Conservation (phyloP, 2,329 filamentous ascomycete genomes). For the Coleophoma crateriformis region DNA sequence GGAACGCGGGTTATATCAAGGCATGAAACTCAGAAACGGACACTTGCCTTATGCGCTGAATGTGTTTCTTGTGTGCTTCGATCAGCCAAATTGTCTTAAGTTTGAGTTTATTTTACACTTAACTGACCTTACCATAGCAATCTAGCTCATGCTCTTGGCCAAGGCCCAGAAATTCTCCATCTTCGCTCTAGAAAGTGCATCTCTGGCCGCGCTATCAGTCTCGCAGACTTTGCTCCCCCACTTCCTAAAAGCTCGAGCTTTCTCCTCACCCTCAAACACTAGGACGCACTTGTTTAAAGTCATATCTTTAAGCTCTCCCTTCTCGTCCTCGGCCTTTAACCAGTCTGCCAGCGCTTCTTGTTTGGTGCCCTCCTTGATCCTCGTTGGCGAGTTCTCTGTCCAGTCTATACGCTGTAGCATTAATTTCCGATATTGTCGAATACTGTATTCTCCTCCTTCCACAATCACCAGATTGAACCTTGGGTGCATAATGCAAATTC, state of each 20-base stretch:
- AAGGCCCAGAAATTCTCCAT: constrained; percentile 95
- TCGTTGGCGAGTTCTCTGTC: constrained; percentile 78
- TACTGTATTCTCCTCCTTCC: constrained; percentile 80
- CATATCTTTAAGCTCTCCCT: constrained; percentile 75
- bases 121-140: neutral
- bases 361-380: constrained; percentile 55
- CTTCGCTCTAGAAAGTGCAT: constrained; percentile 72
- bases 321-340: constrained; percentile 74
- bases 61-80: neutral
- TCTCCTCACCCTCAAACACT: constrained; percentile 88
- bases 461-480: constrained; percentile 85
- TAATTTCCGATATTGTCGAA: constrained; percentile 82
- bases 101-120: neutral
- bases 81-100: neutral
- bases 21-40: neutral
- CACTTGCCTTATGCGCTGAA: neutral
- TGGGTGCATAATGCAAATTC: constrained; percentile 88
- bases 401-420: constrained; percentile 94
- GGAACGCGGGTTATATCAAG: neutral
- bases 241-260: constrained; percentile 73
- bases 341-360: constrained; percentile 63
- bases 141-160: constrained; percentile 57
- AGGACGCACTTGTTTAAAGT: constrained; percentile 75
- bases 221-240: constrained; percentile 92
- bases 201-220: constrained; percentile 82